These are phyloP conservation scores for Beta macrorhiza DNA, from an alignment of 179 eudicot genomes.

Conservation along the genomic window DNA sequence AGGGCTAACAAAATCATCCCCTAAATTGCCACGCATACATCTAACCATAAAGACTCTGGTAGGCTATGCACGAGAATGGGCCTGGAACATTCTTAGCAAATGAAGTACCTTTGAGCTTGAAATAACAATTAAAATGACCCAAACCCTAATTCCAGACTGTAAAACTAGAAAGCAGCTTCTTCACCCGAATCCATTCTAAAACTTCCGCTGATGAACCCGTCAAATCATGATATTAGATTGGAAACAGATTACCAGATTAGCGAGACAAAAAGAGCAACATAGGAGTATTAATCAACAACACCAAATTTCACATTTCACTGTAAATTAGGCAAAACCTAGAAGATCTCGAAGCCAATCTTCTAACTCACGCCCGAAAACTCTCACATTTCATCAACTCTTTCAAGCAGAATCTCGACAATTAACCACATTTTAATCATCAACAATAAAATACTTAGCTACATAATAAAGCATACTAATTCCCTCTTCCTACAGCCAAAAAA, in stretches of 20 bases:
- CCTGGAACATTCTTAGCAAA: neutral
- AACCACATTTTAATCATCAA: neutral
- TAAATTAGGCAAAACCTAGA: neutral
- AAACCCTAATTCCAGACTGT: neutral
- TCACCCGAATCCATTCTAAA: neutral
- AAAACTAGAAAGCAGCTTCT: neutral
- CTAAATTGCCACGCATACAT: neutral
- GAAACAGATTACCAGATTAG: neutral
- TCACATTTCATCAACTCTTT: neutral
- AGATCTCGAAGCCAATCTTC: neutral
- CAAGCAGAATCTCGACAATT: neutral
- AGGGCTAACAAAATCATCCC: neutral
- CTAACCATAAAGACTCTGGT: neutral
- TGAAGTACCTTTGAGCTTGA: too few species aligned
- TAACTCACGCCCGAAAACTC: neutral
- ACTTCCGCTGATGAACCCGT: neutral
- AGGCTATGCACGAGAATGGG: neutral
- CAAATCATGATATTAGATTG: neutral
- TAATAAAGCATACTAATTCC: neutral
- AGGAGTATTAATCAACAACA: too few species aligned
- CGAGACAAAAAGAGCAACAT: neutral
- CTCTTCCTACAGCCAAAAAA: neutral
- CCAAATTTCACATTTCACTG: neutral
- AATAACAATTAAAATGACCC: neutral
- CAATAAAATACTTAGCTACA: neutral